Percentiles rank a stretch among this genome's conserved stretches.
Conservation (phyloP, 2,329 filamentous ascomycete genomes). For the Diaporthe caulivora region DNA sequence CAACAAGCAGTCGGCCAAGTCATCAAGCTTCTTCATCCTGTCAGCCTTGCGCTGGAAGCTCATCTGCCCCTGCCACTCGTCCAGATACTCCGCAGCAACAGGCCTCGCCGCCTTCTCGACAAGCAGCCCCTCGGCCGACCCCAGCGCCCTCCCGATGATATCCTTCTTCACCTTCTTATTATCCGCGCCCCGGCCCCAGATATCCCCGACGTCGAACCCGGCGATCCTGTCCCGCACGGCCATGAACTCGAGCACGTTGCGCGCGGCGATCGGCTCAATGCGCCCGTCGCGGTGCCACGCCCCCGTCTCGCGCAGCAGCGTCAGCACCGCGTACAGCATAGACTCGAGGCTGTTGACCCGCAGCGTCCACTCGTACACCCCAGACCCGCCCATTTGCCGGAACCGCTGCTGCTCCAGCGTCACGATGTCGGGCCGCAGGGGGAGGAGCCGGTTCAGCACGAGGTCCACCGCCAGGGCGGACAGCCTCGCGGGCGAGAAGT, state of each 20-base stretch:
- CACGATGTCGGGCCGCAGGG: conserved; percentile 73
- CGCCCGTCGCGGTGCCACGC: conserved; percentile 52
- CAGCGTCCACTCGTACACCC: conserved; percentile 85
- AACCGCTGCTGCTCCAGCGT: conserved; percentile 75
- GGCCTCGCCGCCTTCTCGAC: conserved; percentile 49
- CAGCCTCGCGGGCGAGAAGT: conserved; percentile 52
- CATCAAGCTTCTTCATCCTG: conserved; percentile 75
- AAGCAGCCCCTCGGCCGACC: conserved; percentile 44
- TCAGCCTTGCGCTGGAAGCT: conserved; percentile 45
- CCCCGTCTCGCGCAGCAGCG: conserved; percentile 63
- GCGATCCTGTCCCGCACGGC: conserved; percentile 24
- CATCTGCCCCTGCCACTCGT: conserved; percentile 41
- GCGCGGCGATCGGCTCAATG: conserved; percentile 60
- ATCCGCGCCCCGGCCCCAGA: conserved; percentile 53
- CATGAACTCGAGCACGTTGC: conserved; percentile 62
- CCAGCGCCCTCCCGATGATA: conserved; percentile 68
- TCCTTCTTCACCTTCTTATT: conserved; percentile 74
- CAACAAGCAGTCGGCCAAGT: conserved; percentile 83
- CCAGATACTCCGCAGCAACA: conserved; percentile 52
- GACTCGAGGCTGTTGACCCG: conserved; percentile 85
- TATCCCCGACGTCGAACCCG: conserved; percentile 36
- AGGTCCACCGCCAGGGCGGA: conserved; percentile 50
- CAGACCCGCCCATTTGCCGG: conserved; percentile 72
- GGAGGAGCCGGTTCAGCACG: conserved; percentile 53
- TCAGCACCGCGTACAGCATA: conserved; percentile 81